These are phyloP conservation scores for Aureobasidium sp. DNA, from an alignment of 2,329 filamentous ascomycete genomes.

Conservation along the genomic window DNA sequence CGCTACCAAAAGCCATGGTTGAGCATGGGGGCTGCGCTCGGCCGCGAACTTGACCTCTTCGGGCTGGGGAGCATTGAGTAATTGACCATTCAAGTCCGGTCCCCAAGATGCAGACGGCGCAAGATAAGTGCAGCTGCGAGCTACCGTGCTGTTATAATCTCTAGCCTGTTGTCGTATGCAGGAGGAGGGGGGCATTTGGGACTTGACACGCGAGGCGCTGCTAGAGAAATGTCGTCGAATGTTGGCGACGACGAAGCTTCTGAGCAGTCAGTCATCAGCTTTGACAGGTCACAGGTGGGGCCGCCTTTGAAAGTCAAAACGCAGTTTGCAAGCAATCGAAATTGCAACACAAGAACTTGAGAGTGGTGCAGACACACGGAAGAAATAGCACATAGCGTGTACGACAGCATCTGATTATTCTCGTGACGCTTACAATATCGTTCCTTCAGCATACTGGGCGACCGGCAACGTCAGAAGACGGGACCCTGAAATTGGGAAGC, in stretches of 20 bases:
- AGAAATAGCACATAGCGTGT: background rate
- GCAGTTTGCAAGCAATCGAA: constrained; percentile 1
- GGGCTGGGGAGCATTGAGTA: constrained; percentile 6
- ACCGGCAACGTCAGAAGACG: background rate
- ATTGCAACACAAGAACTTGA: constrained; percentile 7
- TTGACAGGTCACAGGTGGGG: constrained; percentile 14
- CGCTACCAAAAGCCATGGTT: constrained; percentile 12
- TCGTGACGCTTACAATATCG: background rate
- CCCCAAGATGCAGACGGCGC: background rate
- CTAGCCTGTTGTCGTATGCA: constrained; percentile 4
- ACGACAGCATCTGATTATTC: constrained; percentile 1
- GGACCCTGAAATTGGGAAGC: background rate
- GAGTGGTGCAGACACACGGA: background rate
- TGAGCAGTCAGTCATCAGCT: constrained; percentile 6
- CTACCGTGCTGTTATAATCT: background rate
- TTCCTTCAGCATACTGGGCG: background rate
- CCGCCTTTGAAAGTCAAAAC: constrained; percentile 9
- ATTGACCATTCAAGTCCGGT: background rate
- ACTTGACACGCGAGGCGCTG: constrained; percentile 10
- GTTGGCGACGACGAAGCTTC: constrained; percentile 1
- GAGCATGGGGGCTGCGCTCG: constrained; percentile 12
- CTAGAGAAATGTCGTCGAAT: constrained; percentile 1
- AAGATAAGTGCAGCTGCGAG: constrained; percentile 6
- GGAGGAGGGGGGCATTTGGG: background rate
- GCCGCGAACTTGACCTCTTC: constrained; percentile 13